Percentiles rank a stretch among this genome's conserved stretches.
phyloP scores from a whole-genome alignment of 179 eudicot genomes.

The Vitellaria paradoxa region DNA sequence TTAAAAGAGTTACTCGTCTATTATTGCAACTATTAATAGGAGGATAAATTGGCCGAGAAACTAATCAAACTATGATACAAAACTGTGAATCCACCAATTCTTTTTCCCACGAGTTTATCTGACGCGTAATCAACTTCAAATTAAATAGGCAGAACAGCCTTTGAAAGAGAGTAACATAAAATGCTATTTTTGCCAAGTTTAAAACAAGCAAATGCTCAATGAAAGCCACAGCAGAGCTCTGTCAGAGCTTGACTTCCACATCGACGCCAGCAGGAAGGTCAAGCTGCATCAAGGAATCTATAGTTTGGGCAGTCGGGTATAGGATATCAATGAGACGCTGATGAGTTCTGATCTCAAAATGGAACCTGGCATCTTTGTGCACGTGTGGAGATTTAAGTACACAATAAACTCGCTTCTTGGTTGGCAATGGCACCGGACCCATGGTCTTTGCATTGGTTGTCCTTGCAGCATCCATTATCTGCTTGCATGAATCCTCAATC shows the following conservation, averaged over 20 bases:
- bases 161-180: not conserved
- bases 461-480: conserved; percentile 88
- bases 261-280: conserved; percentile 98
- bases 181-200: not conserved
- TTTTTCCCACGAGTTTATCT: not conserved
- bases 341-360: conserved; percentile 92
- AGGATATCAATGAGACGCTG: conserved; percentile 87
- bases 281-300: conserved; percentile 93
- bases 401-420: conserved; percentile 82
- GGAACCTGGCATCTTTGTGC: conserved; percentile 92
- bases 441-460: conserved; percentile 81
- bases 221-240: not conserved
- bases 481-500: conserved; percentile 94
- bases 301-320: conserved; percentile 93
- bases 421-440: conserved; percentile 98
- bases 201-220: not conserved
- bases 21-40: too few species aligned
- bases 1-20: too few species aligned
- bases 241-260: conserved; percentile 90
- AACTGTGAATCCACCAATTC: not conserved
- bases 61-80: conserved; percentile 7
- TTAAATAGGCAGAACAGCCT: not conserved
- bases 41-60: not conserved
- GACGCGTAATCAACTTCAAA: not conserved
- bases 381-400: conserved; percentile 96